phyloP scores from a whole-genome alignment of 2,329 filamentous ascomycete genomes.

The Epichloe aotearoae region DNA sequence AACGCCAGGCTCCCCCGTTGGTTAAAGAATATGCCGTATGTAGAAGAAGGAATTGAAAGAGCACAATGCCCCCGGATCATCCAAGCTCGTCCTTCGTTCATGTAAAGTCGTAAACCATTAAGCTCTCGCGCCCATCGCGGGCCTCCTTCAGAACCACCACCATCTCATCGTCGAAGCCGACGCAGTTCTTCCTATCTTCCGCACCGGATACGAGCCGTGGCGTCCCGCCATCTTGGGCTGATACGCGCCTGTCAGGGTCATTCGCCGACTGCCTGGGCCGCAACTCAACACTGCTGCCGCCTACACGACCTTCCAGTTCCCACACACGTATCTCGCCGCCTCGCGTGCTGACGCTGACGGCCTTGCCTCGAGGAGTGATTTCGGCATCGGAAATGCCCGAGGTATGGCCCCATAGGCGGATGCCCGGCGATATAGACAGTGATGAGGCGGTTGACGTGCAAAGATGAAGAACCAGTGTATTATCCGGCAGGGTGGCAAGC shows the following conservation, averaged over 20 bases:
- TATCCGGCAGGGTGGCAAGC: constrained; percentile 71
- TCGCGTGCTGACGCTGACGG: constrained; percentile 73
- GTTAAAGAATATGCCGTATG: not conserved
- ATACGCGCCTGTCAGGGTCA: constrained; percentile 10
- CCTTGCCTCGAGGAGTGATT: constrained; percentile 73
- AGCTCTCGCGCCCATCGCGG: constrained; percentile 50
- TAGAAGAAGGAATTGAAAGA: no score
- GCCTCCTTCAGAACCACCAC: constrained; percentile 74
- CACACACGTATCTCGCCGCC: constrained; percentile 65
- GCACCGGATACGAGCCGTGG: constrained; percentile 13
- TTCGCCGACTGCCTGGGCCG: constrained; percentile 21
- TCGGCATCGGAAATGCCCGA: constrained; percentile 78
- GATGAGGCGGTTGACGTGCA: constrained; percentile 57
- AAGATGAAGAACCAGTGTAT: constrained; percentile 71
- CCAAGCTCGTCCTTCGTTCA: constrained; percentile 2
- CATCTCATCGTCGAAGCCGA: constrained; percentile 85
- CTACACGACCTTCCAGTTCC: constrained; percentile 66
- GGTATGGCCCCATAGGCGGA: constrained; percentile 80
- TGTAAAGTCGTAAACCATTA: constrained; percentile 83
- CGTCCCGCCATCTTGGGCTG: constrained; percentile 1
- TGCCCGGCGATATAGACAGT: constrained; percentile 58
- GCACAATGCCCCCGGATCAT: not conserved
- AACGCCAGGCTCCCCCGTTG: not conserved
- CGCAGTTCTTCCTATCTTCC: constrained; percentile 46
- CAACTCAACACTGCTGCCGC: constrained; percentile 42